Conservation (phyloP, 176 grass and related monocot species). For the Saccharum spontaneum region DNA sequence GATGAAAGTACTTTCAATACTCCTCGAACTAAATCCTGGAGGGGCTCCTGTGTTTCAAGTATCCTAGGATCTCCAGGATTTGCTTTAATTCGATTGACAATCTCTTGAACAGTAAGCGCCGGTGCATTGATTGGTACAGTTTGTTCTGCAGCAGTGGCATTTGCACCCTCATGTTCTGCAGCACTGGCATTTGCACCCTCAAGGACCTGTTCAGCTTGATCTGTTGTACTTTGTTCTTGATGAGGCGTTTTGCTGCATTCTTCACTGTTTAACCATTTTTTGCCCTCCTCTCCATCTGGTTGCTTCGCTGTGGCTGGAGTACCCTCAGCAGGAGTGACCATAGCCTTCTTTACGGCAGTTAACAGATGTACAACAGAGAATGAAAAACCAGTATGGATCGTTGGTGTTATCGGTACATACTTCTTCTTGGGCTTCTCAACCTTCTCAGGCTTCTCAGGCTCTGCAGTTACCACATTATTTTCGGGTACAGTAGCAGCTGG, state of each 20-base stretch:
- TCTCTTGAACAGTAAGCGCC: constrained; percentile 77
- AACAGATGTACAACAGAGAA: constrained; percentile 97
- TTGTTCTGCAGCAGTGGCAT: constrained; percentile 45
- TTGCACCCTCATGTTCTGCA: constrained; percentile 35
- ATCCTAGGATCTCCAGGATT: constrained; percentile 92
- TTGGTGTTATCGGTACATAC: constrained; percentile 81
- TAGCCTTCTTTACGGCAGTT: constrained; percentile 84
- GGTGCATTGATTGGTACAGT: constrained; percentile 35
- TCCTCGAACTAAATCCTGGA: constrained; percentile 93
- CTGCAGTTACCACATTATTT: constrained; percentile 45
- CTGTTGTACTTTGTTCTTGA: constrained; percentile 45
- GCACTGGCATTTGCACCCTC: constrained; percentile 45
- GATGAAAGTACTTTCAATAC: constrained; percentile 94
- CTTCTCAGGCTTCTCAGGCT: constrained; percentile 62
- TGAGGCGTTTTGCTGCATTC: constrained; percentile 46
- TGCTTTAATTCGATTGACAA: constrained; percentile 72
- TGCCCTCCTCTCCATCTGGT: constrained; percentile 48
- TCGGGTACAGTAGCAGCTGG: constrained; percentile 43
- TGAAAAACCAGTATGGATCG: constrained; percentile 92
- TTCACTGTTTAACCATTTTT: constrained; percentile 43
- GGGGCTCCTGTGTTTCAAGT: constrained; percentile 98
- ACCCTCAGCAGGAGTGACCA: constrained; percentile 62
- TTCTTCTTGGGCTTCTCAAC: constrained; percentile 89
- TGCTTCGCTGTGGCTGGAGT: constrained; percentile 29
- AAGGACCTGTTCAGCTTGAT: constrained; percentile 41